Conservation (phyloP, 2,329 filamentous ascomycete species). For the Penicillium corylophilum region DNA sequence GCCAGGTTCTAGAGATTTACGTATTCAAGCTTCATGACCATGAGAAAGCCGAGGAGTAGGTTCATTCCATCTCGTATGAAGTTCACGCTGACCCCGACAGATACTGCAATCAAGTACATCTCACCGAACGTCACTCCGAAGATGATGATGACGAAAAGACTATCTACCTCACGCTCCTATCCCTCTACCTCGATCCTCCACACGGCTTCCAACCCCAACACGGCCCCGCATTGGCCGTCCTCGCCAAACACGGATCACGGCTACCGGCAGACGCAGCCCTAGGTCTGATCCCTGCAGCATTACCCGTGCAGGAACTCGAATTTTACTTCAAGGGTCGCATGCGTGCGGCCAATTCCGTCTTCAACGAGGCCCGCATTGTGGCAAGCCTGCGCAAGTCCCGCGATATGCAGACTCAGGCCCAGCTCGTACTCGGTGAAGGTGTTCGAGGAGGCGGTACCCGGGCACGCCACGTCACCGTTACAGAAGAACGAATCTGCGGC, state of each 20-base stretch:
- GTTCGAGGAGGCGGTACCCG: constrained; percentile 52
- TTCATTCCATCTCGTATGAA: constrained; percentile 16
- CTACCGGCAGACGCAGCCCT: constrained; percentile 85
- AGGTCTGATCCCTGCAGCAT: constrained; percentile 75
- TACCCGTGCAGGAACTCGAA: constrained; percentile 77
- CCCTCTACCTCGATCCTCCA: constrained; percentile 82
- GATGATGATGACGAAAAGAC: constrained; percentile 63
- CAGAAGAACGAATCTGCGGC: constrained; percentile 84
- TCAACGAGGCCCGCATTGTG: constrained; percentile 78
- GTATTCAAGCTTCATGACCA: constrained; percentile 91
- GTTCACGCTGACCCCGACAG: constrained; percentile 42
- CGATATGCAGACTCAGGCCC: constrained; percentile 72
- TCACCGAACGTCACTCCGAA: constrained; percentile 46
- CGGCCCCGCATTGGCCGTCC: constrained; percentile 75
- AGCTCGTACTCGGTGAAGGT: constrained; percentile 70
- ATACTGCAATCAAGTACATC: constrained; percentile 86
- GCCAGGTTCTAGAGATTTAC: constrained; percentile 94
- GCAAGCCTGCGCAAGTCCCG: constrained; percentile 74
- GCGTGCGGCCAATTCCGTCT: constrained; percentile 74
- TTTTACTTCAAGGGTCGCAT: constrained; percentile 92
- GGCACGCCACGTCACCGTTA: constrained; percentile 72
- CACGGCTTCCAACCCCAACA: constrained; percentile 70
- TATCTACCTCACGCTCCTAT: constrained; percentile 88
- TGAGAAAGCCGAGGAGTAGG: constrained; percentile 86
- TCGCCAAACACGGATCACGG: constrained; percentile 90